Conservation (phyloP, 2,329 filamentous ascomycete species). For the Aspergillus quadricinctus region DNA sequence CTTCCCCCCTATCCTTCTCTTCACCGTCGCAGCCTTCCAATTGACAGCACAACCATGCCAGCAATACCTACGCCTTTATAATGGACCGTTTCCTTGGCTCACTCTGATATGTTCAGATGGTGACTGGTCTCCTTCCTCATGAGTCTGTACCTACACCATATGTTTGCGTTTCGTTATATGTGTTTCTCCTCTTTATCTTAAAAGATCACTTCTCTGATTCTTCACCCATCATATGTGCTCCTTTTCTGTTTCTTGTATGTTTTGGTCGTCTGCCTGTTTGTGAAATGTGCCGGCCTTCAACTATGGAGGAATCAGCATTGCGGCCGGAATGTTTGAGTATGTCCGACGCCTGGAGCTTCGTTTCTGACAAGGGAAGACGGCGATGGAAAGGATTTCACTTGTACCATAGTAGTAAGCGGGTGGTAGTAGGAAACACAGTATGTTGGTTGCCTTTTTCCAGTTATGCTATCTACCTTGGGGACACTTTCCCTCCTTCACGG, state of each 20-base stretch:
- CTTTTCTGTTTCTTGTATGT: slow-evolving; percentile 9
- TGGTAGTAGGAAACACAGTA: background rate
- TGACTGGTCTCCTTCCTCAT: background rate
- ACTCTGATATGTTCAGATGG: background rate
- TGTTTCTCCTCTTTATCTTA: background rate
- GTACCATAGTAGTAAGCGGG: background rate
- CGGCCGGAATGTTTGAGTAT: background rate
- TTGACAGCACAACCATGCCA: background rate
- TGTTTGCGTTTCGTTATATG: background rate
- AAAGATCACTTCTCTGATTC: background rate
- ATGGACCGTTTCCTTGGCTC: background rate
- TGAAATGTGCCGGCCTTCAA: background rate
- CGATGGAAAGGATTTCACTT: background rate
- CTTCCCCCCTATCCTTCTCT: slow-evolving; percentile 12
- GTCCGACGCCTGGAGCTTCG: background rate
- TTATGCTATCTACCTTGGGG: background rate
- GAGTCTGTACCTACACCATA: background rate
- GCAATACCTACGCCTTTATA: background rate
- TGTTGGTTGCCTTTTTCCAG: background rate
- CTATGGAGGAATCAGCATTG: background rate
- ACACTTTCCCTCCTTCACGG: background rate
- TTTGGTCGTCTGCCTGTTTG: background rate
- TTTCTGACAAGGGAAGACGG: background rate
- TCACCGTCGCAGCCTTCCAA: background rate
- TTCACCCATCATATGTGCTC: slow-evolving; percentile 2